Base-by-base conservation (phyloP, 1,284 basidiomycete genomes). In the Puccinia coronata region DNA sequence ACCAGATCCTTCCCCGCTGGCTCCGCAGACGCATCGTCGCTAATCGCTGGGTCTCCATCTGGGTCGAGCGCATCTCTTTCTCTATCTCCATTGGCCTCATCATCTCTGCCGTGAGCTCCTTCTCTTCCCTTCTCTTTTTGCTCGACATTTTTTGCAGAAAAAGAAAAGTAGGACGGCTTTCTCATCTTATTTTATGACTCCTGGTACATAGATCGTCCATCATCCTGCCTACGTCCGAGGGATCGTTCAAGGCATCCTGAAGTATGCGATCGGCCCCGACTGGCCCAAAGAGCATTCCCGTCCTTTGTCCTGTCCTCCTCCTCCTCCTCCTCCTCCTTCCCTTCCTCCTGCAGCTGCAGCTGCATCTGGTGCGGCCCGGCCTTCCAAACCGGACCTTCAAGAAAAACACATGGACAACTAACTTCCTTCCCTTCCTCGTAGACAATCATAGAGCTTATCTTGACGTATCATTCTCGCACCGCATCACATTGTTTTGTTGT, bases 41-140 rank as follows among this genome's bases (percentile, higher is more conserved):
- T 0, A 82, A 82, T 28, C 81, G 70, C 16, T 59, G 73, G 36
- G 51, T 84, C 28, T 78, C 77, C 1, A 41, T 51, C 18, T 83
- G 82, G 82, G 55, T 82, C 55, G 84, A 84, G 59, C 39, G 83
- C 23, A 4, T 67, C n/a, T 73, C 83, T 16, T 84, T 84, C 23
- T 78, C 83, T 0, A 23, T 82, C 8, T 82, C 82, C 18, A 75
- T 82, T 5, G 83, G 83, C 0, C 82, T 81, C 41, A 82, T 82
- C n/a, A 77, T 34, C 16, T 51, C 47, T 16, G 73, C 79, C 65
- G 73, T 70, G 57, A 61, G 67, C 65, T 75, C 14, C n/a, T n/a
- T 23, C 61, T 49, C 34, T 1, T 12, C 28, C 49, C 51, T 41
- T 71, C 4, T 14, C 43, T 4, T 34, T n/a, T 71, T 69, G 8